These are phyloP conservation scores for Rhodomyrtus psidioides DNA, from an alignment of 441 rosid species.

Conservation along the genomic window DNA sequence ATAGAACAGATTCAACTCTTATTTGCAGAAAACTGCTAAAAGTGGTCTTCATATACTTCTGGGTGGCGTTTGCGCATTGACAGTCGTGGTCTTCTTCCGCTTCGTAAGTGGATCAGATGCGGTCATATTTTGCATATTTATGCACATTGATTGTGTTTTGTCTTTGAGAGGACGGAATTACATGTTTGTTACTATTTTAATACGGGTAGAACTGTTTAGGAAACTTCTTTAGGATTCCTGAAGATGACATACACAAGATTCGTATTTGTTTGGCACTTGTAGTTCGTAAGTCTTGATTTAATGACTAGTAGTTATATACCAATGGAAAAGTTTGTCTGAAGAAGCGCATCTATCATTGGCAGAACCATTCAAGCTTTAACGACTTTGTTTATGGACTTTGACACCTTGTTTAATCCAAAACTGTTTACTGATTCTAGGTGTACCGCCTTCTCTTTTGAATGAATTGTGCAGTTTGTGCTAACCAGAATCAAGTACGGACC, in stretches of 20 bases:
- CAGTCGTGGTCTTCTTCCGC: constrained; percentile 91
- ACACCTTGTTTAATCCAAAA: background rate
- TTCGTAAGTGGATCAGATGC: constrained; percentile 48
- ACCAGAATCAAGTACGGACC: constrained; percentile 91
- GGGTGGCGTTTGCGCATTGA: constrained; percentile 86
- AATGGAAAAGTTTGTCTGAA: background rate
- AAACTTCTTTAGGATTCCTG: background rate
- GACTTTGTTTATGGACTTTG: background rate
- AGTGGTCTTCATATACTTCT: constrained; percentile 91
- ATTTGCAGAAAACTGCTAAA: constrained; percentile 74
- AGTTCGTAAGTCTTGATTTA: background rate
- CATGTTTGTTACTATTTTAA: background rate
- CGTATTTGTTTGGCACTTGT: background rate
- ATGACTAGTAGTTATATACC: background rate
- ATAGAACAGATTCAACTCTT: background rate
- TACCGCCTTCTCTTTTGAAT: background rate
- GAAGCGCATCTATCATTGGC: background rate
- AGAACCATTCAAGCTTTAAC: background rate
- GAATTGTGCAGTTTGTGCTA: constrained; percentile 68
- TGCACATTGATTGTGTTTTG: background rate
- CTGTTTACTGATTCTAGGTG: background rate
- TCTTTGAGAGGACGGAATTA: background rate
- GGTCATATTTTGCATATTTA: background rate
- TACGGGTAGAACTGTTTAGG: background rate
- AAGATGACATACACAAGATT: background rate